Evolutionary conservation across 2,329 filamentous ascomycete species (phyloP).

Genomic region (Ilyonectria sp.): DNA sequence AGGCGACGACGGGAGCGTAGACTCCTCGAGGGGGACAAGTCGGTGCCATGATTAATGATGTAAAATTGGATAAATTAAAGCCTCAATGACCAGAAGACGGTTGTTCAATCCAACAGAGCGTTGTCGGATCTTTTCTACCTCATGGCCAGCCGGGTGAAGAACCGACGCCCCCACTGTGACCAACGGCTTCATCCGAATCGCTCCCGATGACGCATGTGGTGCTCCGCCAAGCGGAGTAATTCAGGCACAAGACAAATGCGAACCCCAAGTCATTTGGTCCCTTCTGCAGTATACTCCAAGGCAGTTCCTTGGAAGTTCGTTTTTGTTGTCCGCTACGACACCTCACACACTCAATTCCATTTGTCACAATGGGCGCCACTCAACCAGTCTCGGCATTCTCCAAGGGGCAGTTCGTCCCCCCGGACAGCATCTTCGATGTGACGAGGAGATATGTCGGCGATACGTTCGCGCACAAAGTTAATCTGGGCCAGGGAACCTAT

Average conservation of each 20-base stretch:
- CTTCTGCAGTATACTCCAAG: background rate
- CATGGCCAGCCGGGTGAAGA: background rate
- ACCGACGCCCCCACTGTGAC: background rate
- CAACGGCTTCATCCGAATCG: background rate
- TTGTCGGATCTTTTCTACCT: background rate
- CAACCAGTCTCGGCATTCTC: conserved; percentile 9
- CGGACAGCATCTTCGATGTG: conserved; percentile 31
- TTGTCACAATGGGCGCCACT: conserved; percentile 1
- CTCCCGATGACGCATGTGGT: background rate
- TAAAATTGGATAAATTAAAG: background rate
- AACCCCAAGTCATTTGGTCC: too few species aligned
- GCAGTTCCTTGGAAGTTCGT: background rate
- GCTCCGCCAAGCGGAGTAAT: too few species aligned
- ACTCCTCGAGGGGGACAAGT: conserved; percentile 57
- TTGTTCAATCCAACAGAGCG: too few species aligned
- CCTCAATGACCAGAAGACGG: background rate
- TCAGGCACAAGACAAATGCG: too few species aligned
- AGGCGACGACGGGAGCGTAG: conserved; percentile 75
- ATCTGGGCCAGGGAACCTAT: conserved; percentile 29
- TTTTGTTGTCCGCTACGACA: background rate
- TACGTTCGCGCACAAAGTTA: conserved; percentile 13
- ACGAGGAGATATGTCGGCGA: conserved; percentile 25
- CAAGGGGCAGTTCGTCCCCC: conserved; percentile 18
- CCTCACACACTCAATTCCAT: background rate
- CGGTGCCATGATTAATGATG: background rate